Base-by-base conservation (phyloP, 352 stramenopile species). In the Globisporangium recalcitrans region DNA sequence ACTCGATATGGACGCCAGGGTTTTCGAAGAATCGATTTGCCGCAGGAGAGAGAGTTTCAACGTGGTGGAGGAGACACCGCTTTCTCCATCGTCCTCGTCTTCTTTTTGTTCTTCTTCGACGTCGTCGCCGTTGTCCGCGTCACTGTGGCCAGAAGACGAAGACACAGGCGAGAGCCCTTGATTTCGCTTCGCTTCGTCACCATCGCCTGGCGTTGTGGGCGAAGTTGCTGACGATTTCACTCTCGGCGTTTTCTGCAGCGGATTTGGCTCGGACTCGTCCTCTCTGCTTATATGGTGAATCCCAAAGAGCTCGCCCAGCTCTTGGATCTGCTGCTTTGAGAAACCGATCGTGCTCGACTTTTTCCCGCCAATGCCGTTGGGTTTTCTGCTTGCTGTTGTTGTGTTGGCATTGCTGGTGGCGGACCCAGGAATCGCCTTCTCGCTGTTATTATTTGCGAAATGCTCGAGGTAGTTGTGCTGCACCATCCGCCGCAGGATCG, bases 401-500 rank as follows among this genome's bases (percentile, higher is more conserved):
- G n/a, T n/a, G n/a, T n/a, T n/a, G n/a, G n/a, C n/a, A n/a, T n/a
- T n/a, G n/a, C n/a, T n/a, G n/a, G n/a, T n/a, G n/a, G n/a, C n/a
- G n/a, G n/a, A n/a, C n/a, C 63, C 38, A 11, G 38, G 22, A 13
- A 7, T 10, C 11, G 38, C 0, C 54, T 44, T 71, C 48, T 74
- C 72, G n/a, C 31, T n/a, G n/a, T n/a, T n/a, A n/a, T n/a, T 63
- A 24, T 62, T 58, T 0, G 57, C 32, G 48, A 92, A 89, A 27
- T 90, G 77, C 27, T 92, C 80, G 19, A 78, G 69, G 59, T 87
- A 88, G 52, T 61, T 75, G 47, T 92, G 80, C 44, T 90, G 74
- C 32, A 90, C 83, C 72, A 92, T 82, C 34, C 73, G 65, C 8
- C 80, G 75, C 16, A 92, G 56, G 26, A 90, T 77, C 10, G 67